phyloP scores from a whole-genome alignment of 805 yeast species.

The Candida silvicultrix region DNA sequence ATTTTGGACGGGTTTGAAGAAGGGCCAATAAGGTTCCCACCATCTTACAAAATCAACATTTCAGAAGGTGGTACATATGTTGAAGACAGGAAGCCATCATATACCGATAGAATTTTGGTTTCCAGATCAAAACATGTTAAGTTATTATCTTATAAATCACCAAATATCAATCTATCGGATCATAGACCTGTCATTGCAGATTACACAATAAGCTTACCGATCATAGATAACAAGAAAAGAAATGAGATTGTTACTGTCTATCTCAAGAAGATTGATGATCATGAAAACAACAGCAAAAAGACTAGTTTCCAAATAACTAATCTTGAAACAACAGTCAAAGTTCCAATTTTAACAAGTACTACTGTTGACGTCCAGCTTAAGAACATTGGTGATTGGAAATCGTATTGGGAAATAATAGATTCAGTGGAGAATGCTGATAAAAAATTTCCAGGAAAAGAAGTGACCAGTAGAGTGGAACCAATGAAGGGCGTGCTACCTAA shows the following conservation, averaged over 20 bases:
- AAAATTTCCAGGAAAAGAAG: constrained; percentile 12
- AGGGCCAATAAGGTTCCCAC: constrained; percentile 40
- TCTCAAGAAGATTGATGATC: constrained; percentile 33
- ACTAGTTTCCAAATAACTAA: constrained; percentile 31
- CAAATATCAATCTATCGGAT: constrained; percentile 34
- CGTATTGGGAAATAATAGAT: constrained; percentile 33
- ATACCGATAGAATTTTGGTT: constrained; percentile 51
- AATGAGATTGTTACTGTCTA: constrained; percentile 29
- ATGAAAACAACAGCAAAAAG: constrained; percentile 35
- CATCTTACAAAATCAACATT: constrained; percentile 43
- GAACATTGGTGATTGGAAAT: constrained; percentile 30
- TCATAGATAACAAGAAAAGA: constrained; percentile 32
- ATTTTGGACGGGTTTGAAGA: constrained; percentile 42
- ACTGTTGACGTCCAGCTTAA: constrained; percentile 22
- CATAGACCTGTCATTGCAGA: constrained; percentile 48
- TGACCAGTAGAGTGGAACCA: constrained; percentile 18
- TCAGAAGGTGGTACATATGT: constrained; percentile 19
- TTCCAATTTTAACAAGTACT: constrained; percentile 21
- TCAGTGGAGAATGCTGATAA: constrained; percentile 19
- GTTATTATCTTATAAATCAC: constrained; percentile 18
- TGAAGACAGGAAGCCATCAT: constrained; percentile 42
- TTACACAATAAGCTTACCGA: constrained; percentile 23
- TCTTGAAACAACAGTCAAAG: constrained; percentile 25
- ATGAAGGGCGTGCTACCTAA: constrained; percentile 26
- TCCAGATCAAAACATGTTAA: constrained; percentile 25